Base-by-base conservation (phyloP, 495 filamentous ascomycete species). In the Aspergillus mulundensis region DNA sequence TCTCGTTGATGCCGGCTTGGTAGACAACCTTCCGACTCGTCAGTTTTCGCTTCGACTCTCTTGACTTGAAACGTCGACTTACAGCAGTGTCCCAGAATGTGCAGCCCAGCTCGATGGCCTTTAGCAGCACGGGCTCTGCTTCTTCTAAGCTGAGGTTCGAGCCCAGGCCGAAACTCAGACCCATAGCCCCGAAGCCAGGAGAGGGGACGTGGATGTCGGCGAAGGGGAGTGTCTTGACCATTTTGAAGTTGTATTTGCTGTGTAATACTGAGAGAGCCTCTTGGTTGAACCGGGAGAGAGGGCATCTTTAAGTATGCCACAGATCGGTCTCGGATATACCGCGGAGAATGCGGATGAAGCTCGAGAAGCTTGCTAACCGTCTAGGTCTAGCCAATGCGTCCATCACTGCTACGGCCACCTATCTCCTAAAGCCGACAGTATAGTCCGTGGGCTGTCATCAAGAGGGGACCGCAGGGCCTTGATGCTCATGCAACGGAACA, bases 41-140 rank as follows among this genome's bases (percentile, higher is more conserved):
- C 15, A 34, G 19, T 11, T 15, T 10, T 30, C 18, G 18, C 19
- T 15, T 10, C 19, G 16, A 8, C 12, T 38, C 1, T 0, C 3
- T 8, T 24, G 28, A 4, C 3, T 15, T 19, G 3, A 20, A 8
- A 8, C 25, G 15, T 32, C 18, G n/a, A 40, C 70, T 52, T 55
- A 76, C 77, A 41, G 77, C 77, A 38, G 77, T 79, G 53, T 80
- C 77, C 77, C 77, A 80, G 61, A 80, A 80, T 4, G 75, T 79
- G 45, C 77, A 80, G 10, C 77, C 77, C 7, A 80, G 52, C 47
- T 80, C 76, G 53, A 80, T 72, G 0, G 77, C 77, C 55, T 78
- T 78, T 39, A 77, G 54, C 1, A 80, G 60, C 0, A 80, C 77
- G 21, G 77, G 77, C 43, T 80, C 77, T 8, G 77, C 74, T 58